Base-by-base conservation (phyloP, 1,284 basidiomycete genomes). In the Ustilago xerochloae region DNA sequence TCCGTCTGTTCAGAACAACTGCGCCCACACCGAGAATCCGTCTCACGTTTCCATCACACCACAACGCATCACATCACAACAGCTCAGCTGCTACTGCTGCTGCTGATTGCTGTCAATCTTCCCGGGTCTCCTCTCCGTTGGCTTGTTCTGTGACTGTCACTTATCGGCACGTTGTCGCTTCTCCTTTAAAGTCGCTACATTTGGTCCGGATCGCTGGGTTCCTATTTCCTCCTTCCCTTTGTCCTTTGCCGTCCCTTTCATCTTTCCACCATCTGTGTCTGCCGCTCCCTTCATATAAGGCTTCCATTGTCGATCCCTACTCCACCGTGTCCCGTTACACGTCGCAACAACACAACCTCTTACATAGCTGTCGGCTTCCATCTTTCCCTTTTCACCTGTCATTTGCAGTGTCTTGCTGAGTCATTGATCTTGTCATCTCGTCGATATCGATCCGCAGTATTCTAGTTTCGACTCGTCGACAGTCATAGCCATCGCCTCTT, bases 111-210 rank as follows among this genome's bases (percentile, higher is more conserved):
- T 29, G 45, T 15, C 45, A n/a, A n/a, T 26, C 22, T 43, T 7
- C 38, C 38, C 15, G 16, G 38, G 38, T 39, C 20, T 20, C n/a
- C 6, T 18, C 38, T 18, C 38, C n/a, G 3, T 39, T 6, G 26
- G 22, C 22, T 26, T 43, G 22, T 8, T n/a, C 29, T 47, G 1
- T 6, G 18, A 32, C 16, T 30, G n/a, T 28, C 9, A 7, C 45
- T 30, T 47, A 47, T 47, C 41, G 22, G n/a, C 20, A 13, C 10
- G 12, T 15, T 20, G 26, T 8, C 41, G 6, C 41, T 43, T 38
- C 28, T 53, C 50, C 50, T 39, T 60, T 47, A 60, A 60, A 60
- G 46, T 48, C 49, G 39, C n/a, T n/a, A 22, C n/a, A 24, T 32
- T 12, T 1, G 7, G 30, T 29, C 48, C 49, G 12, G 28, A n/a